These are phyloP conservation scores for Ziziphus jujuba DNA, from an alignment of 306 rosid genomes.

Conservation along the genomic window DNA sequence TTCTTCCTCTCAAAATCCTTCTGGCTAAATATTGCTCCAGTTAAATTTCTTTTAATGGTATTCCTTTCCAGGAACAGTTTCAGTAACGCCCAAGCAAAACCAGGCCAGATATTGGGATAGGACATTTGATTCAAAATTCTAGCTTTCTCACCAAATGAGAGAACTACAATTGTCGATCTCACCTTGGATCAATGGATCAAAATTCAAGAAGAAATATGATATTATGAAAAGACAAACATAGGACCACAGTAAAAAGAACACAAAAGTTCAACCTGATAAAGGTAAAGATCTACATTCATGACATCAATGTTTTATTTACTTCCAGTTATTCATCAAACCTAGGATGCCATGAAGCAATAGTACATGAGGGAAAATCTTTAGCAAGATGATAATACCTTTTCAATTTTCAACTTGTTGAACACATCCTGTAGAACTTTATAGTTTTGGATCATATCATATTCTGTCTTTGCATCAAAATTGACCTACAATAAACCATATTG, in stretches of 20 bases:
- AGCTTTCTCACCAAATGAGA: neutral
- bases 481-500: conserved; percentile 49
- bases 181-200: no score
- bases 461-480: conserved; percentile 86
- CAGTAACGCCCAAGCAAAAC: neutral
- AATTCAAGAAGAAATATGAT: no score
- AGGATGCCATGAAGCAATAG: neutral
- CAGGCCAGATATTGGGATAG: neutral
- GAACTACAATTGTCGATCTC: no score
- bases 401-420: conserved; percentile 82
- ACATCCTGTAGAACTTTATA: conserved; percentile 92
- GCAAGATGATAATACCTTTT: conserved; percentile 51
- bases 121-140: neutral
- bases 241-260: no score
- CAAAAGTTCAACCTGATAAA: no score
- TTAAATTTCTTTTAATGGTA: neutral
- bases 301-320: neutral
- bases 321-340: neutral
- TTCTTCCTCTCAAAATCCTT: neutral
- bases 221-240: no score
- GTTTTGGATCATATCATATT: conserved; percentile 96
- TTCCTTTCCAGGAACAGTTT: neutral
- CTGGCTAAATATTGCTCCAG: neutral
- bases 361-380: neutral
- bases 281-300: neutral